phyloP scores from a whole-genome alignment of 176 grass and related monocot genomes.

The Musa schizocarpa region DNA sequence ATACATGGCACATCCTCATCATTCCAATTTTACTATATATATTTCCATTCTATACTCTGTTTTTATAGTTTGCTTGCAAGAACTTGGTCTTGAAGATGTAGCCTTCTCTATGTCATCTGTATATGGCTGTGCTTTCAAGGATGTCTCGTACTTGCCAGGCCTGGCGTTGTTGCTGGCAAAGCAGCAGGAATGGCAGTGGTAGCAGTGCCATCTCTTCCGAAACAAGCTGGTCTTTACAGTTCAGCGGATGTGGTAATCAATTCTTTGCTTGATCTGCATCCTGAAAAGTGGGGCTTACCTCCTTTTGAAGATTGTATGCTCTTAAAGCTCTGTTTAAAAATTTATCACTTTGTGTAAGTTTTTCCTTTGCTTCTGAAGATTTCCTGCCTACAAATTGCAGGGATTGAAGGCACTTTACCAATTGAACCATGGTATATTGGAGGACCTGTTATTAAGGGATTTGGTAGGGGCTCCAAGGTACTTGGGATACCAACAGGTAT shows the following conservation, averaged over 20 bases:
- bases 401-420: constrained; percentile 83
- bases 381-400: constrained; percentile 18
- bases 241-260: constrained; percentile 80
- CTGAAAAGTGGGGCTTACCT: constrained; percentile 90
- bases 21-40: too few species aligned
- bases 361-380: too few species aligned
- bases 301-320: constrained; percentile 78
- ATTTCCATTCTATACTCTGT: too few species aligned
- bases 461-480: constrained; percentile 86
- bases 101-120: too few species aligned
- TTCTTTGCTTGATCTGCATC: constrained; percentile 76
- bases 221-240: constrained; percentile 54
- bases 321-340: not conserved
- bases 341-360: too few species aligned
- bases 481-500: constrained; percentile 94
- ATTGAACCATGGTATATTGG: constrained; percentile 82
- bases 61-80: too few species aligned
- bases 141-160: constrained; percentile 31
- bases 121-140: constrained; percentile 2
- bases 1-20: too few species aligned
- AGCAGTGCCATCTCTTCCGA: constrained; percentile 79
- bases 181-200: constrained; percentile 86
- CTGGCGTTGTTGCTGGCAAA: constrained; percentile 74
- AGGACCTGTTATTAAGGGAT: constrained; percentile 95
- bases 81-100: not conserved